phyloP scores from a whole-genome alignment of 73 alveolate genomes.

The Breviolum minutum region DNA sequence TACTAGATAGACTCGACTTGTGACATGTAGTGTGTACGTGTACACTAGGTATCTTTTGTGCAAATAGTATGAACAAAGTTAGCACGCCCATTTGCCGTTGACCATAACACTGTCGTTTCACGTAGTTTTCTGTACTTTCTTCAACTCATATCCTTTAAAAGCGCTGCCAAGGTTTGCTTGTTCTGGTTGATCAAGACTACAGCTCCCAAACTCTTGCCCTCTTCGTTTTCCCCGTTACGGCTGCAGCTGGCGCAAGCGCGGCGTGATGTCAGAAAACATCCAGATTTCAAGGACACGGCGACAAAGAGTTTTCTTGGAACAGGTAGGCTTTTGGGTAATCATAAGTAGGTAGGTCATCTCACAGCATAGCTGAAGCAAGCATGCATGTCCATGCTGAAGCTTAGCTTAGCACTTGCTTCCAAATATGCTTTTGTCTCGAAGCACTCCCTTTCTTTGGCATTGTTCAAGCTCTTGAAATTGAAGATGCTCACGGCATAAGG shows the following conservation, averaged over 20 bases:
- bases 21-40: too few relatives aligned
- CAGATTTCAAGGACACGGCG: slow-evolving; percentile 56
- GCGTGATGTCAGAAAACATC: slow-evolving; percentile 59
- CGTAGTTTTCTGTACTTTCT: not conserved
- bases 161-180: slow-evolving; percentile 27
- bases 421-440: not conserved
- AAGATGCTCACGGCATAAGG: not conserved
- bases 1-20: too few relatives aligned
- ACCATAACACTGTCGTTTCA: not conserved
- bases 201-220: slow-evolving; percentile 74
- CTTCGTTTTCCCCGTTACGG: slow-evolving; percentile 61
- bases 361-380: not conserved
- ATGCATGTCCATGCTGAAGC: not conserved
- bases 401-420: not conserved
- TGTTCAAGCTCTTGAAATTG: not conserved
- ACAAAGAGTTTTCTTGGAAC: too few relatives aligned
- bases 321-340: not conserved
- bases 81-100: not conserved
- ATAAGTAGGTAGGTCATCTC: not conserved
- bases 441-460: not conserved
- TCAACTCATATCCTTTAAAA: not conserved
- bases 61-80: not conserved
- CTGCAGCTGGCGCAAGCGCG: slow-evolving; percentile 68
- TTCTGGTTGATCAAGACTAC: slow-evolving; percentile 50
- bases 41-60: too few relatives aligned